Evolutionary conservation across 2,329 filamentous ascomycete genomes (phyloP), one percentile per base, ranked within the genome.

Genomic region (Cercospora beticola): DNA sequence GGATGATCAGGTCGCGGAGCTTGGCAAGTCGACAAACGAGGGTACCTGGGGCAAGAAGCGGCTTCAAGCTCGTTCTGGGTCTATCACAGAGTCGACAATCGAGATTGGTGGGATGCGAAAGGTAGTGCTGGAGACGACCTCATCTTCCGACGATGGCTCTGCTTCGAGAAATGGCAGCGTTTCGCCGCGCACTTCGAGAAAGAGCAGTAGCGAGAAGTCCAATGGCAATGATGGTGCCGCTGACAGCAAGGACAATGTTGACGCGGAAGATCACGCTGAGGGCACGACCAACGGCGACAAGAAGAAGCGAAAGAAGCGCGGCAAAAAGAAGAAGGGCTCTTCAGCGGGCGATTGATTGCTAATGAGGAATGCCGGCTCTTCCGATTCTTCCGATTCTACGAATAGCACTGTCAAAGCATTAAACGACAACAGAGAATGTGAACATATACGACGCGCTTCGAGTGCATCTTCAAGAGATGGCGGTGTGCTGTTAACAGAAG

Each of bases 21-120:
- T 73, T 3, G 72, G 69, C 5, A 69, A 60, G 26, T 30, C 60
- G 18, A 62, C 66, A 1, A 61, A 36, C 52, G 66, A 64, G 6
- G 46, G 62, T 12, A 58, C 26, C 77, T 76, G 66, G 57, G 74
- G 72, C 73, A 73, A 70, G 68, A 74, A 67, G 72, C 72, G 66
- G 8, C 73, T 75, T 14, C 68, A 73, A 4, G 88, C 89, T 5
- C 85, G 90, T 66, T 92, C 89, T 73, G 91, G 92, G 30, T 92
- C 89, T 77, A 92, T 94, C 74, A 93, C 91, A 0, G 91, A 94
- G 79, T 92, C 91, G 69, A 83, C 92, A n/a, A 82, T 93, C 66
- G 90, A 94, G 75, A 84, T 89, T 2, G 88, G 89, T 65, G 92
- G 92, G 2, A 86, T 93, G 63, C 87, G 88, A 71, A 94, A 94